These are phyloP conservation scores for Cardiospermum halicacabum DNA, from an alignment of 345 rosid species.

Conservation along the genomic window DNA sequence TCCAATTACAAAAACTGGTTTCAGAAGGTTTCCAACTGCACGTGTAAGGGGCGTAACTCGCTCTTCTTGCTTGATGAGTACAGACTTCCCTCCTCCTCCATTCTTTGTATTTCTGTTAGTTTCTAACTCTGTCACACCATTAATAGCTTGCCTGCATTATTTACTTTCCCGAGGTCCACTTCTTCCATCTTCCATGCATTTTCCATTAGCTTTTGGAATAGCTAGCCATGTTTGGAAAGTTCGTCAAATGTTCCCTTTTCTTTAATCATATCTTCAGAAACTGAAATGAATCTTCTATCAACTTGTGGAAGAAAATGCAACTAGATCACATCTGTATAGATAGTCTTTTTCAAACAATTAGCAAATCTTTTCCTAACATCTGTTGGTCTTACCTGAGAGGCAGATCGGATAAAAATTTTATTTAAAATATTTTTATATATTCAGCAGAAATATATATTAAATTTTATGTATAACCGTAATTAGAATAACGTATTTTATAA, in stretches of 20 bases:
- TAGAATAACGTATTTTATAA: no score
- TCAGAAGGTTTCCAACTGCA: no score
- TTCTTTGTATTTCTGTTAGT: constrained; percentile 25
- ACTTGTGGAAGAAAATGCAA: constrained; percentile 94
- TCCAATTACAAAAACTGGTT: no score
- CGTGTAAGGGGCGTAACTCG: no score
- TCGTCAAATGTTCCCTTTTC: constrained; percentile 91
- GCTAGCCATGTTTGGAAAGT: constrained; percentile 59
- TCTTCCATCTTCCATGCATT: constrained; percentile 95
- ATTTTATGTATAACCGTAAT: no score
- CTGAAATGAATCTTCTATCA: constrained; percentile 68
- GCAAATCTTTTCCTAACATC: no score
- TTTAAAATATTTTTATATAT: no score
- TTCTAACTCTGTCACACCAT: constrained; percentile 27
- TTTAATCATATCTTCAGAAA: constrained; percentile 67
- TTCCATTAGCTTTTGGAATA: constrained; percentile 87
- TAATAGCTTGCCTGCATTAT: constrained; percentile 25
- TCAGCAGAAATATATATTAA: no score
- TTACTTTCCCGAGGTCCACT: constrained; percentile 30
- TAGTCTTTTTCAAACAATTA: no score
- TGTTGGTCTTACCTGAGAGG: no score
- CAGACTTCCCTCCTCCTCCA: constrained; percentile 59
- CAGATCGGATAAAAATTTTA: no score
- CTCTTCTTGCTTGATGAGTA: constrained; percentile 89
- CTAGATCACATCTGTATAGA: no score